Conservation (phyloP, 768 basidiomycete species). For the Lanmaoa pseudosensibilis region DNA sequence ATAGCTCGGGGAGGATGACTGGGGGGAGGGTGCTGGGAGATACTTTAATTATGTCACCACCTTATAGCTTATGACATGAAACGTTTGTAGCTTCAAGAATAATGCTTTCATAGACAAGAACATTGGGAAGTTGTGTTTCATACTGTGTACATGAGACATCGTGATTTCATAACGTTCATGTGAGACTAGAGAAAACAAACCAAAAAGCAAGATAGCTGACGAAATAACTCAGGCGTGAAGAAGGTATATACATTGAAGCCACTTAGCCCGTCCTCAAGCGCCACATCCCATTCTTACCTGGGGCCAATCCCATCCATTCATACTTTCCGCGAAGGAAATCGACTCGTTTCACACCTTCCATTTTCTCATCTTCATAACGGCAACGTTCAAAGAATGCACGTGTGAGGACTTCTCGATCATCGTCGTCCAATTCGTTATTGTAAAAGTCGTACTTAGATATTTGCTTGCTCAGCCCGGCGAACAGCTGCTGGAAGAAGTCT, state of each 20-base stretch:
- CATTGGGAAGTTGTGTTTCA: not conserved
- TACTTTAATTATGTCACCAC: not conserved
- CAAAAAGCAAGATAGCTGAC: not conserved
- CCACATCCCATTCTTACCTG: slow-evolving; percentile 60
- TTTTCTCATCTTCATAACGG: slow-evolving; percentile 32
- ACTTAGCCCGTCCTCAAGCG: slow-evolving; percentile 54
- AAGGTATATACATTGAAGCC: not conserved
- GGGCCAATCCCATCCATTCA: slow-evolving; percentile 53
- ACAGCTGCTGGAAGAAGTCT: slow-evolving; percentile 53
- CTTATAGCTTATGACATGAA: not conserved
- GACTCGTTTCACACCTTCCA: slow-evolving; percentile 51
- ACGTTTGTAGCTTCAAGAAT: not conserved
- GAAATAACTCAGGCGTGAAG: not conserved
- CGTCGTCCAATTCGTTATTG: slow-evolving; percentile 53
- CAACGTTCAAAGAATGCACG: slow-evolving; percentile 49
- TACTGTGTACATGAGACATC: slow-evolving; percentile 1
- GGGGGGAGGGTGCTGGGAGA: not conserved
- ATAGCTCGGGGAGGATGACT: not conserved
- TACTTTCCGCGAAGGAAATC: slow-evolving; percentile 59
- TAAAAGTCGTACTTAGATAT: slow-evolving; percentile 57
- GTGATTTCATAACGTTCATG: not conserved
- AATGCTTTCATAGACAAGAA: not conserved
- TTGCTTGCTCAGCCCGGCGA: slow-evolving; percentile 40
- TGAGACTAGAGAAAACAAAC: not conserved
- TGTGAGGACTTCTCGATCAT: slow-evolving; percentile 44